A percentile compares a stretch with the other conserved stretches of the same genome.
phyloP scores from a whole-genome alignment of 2,329 filamentous ascomycete genomes.

The Rugonectria rugulosa region DNA sequence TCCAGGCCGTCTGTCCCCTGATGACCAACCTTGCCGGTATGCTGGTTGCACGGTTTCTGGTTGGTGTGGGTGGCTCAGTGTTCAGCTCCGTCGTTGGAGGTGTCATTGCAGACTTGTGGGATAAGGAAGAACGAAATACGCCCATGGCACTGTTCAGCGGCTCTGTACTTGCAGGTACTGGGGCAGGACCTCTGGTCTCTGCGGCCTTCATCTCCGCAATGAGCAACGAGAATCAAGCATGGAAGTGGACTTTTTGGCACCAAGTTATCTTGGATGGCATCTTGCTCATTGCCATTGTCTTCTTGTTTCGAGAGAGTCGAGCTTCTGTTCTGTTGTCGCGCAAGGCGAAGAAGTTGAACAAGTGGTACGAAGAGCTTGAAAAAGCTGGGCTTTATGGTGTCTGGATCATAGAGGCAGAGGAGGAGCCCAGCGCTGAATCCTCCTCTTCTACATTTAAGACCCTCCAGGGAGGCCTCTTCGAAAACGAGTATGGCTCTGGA shows the following conservation, averaged over 20 bases:
- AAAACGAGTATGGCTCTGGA: conserved; percentile 14
- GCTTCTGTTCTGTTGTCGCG: conserved; percentile 80
- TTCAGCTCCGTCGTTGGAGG: conserved; percentile 95
- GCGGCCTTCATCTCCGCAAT: conserved; percentile 73
- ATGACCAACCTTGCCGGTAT: conserved; percentile 76
- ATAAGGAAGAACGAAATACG: conserved; percentile 79
- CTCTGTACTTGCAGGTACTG: conserved; percentile 78
- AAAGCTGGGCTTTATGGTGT: conserved; percentile 63
- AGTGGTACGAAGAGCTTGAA: conserved; percentile 81
- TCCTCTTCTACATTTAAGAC: conserved; percentile 33
- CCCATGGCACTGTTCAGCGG: conserved; percentile 93
- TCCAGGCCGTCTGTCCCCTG: conserved; percentile 76
- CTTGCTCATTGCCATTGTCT: conserved; percentile 65
- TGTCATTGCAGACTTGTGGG: conserved; percentile 86
- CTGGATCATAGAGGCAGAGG: conserved; percentile 41
- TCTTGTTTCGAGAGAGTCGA: conserved; percentile 83
- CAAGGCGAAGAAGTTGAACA: conserved; percentile 77
- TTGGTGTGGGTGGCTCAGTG: conserved; percentile 77
- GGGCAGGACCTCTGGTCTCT: conserved; percentile 76
- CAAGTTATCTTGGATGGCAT: conserved; percentile 75
- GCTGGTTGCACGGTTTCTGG: conserved; percentile 77
- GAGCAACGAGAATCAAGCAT: conserved; percentile 54
- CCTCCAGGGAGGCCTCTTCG: conserved; percentile 6
- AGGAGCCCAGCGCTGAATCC: conserved; percentile 24
- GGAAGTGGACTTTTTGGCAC: conserved; percentile 91